Evolutionary conservation across 2,329 filamentous ascomycete species (phyloP).

Genomic region (Colletotrichum falcatum): DNA sequence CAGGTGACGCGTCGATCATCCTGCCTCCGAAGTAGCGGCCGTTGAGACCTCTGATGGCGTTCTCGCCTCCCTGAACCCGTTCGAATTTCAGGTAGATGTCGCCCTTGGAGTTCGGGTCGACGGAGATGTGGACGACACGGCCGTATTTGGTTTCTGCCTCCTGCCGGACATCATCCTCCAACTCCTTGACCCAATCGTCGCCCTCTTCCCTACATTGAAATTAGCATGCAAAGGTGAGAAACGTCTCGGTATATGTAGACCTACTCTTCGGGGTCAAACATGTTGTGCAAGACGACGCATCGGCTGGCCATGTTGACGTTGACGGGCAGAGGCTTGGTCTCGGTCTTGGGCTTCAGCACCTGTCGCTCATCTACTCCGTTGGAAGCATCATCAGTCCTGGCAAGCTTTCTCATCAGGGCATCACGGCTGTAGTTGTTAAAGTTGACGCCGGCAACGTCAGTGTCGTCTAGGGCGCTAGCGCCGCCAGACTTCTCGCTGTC

Average conservation of each 20-base stretch:
- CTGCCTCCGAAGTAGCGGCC: slow-evolving; percentile 94
- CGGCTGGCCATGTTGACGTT: slow-evolving; percentile 93
- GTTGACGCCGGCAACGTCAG: slow-evolving; percentile 97
- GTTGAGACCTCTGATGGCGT: slow-evolving; percentile 97
- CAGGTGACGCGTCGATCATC: slow-evolving; percentile 93
- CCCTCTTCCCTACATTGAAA: slow-evolving; percentile 77
- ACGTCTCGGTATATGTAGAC: slow-evolving; percentile 52
- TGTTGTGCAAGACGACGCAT: slow-evolving; percentile 94
- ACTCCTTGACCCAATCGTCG: slow-evolving; percentile 89
- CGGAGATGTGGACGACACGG: slow-evolving; percentile 94
- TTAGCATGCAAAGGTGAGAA: slow-evolving; percentile 48
- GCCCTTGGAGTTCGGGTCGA: slow-evolving; percentile 93
- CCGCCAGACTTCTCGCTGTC: slow-evolving; percentile 92
- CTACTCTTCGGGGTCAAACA: slow-evolving; percentile 93
- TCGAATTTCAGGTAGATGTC: slow-evolving; percentile 99
- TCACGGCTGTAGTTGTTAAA: slow-evolving; percentile 99
- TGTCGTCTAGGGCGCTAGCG: slow-evolving; percentile 95
- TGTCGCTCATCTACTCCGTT: slow-evolving; percentile 77
- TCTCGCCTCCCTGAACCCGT: slow-evolving; percentile 93
- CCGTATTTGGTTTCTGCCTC: slow-evolving; percentile 98
- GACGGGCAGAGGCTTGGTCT: slow-evolving; percentile 81
- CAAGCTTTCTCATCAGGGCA: slow-evolving; percentile 98
- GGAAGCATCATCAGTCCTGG: slow-evolving; percentile 86
- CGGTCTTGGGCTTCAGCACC: slow-evolving; percentile 81
- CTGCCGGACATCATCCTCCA: slow-evolving; percentile 91